Conservation (phyloP, 257 asterid species). For the Dorcoceras hygrometricum region DNA sequence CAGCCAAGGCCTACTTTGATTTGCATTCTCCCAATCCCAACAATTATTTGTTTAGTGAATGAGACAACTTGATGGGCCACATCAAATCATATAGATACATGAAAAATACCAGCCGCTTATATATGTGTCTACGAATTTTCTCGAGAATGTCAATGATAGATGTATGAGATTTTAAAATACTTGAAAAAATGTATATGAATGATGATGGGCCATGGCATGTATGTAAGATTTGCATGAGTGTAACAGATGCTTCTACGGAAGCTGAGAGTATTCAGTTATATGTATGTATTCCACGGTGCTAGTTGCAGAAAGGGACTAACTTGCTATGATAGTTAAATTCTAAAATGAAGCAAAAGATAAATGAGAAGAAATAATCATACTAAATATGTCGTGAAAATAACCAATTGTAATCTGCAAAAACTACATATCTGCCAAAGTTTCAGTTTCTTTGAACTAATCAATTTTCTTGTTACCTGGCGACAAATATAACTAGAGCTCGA, state of each 20-base stretch:
- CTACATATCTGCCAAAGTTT: conserved; percentile 8
- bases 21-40: neutral
- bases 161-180: neutral
- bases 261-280: neutral
- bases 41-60: too few species aligned
- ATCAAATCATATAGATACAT: neutral
- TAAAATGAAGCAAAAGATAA: too few species aligned
- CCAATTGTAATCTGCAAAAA: neutral
- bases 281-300: too few species aligned
- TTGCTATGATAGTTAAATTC: too few species aligned
- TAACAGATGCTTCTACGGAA: too few species aligned
- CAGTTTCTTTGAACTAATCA: neutral
- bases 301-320: too few species aligned
- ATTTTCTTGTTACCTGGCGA: neutral
- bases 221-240: neutral
- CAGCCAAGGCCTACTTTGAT: neutral
- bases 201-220: neutral
- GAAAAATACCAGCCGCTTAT: neutral
- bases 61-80: neutral
- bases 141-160: too few species aligned
- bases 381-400: neutral
- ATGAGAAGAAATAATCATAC: neutral
- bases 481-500: conserved; percentile 8
- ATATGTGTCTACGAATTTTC: too few species aligned
- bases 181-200: too few species aligned